Evolutionary conservation across 352 stramenopile species (phyloP), one percentile per base, ranked within the genome.

Genomic region (Pythium rishiriense): DNA sequence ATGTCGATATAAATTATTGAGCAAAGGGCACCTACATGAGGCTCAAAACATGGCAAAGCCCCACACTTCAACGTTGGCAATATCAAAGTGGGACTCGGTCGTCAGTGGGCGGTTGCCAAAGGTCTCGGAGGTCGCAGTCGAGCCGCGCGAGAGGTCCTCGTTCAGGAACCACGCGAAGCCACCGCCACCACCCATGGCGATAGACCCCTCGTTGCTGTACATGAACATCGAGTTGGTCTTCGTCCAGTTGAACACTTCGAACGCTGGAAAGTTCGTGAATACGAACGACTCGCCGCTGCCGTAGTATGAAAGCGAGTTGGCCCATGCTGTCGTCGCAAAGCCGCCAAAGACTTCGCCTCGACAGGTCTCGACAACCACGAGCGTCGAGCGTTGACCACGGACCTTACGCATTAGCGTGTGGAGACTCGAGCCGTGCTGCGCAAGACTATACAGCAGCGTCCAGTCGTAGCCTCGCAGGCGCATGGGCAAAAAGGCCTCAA

Each of bases 161-260:
- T 90, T 90, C 26, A 90, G 52, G 46, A 67, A 81, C 81, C 81
- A 90, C 7, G 83, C 81, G 59, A 92, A 91, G 39, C 77, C 69
- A 11, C 81, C 81, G 21, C 83, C 83, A 43, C 83, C 83, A 45
- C 83, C 83, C 83, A 92, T 92, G 19, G 81, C 83, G 48, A 92
- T 90, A 5, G 71, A 82, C 33, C 74, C 62, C 22, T 84, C 66
- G 47, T 87, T 88, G 72, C 81, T 90, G 56, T 85, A 64, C 83
- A 92, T 90, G 66, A 86, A 74, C 74, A 92, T 88, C 2, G 70
- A 59, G 59, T 92, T 87, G 24, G 72, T 69, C 45, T 68, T 74
- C n/a, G 75, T 83, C 81, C 83, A 92, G 15, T 61, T 65, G 50
- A 88, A 90, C 17, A 71, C 65, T 55, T 90, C 77, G 54, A 88